A percentile compares a stretch with the other conserved stretches of the same genome.
Evolutionary conservation across 495 filamentous ascomycete species (phyloP).

Genomic region (Aspergillus ellipticus): DNA sequence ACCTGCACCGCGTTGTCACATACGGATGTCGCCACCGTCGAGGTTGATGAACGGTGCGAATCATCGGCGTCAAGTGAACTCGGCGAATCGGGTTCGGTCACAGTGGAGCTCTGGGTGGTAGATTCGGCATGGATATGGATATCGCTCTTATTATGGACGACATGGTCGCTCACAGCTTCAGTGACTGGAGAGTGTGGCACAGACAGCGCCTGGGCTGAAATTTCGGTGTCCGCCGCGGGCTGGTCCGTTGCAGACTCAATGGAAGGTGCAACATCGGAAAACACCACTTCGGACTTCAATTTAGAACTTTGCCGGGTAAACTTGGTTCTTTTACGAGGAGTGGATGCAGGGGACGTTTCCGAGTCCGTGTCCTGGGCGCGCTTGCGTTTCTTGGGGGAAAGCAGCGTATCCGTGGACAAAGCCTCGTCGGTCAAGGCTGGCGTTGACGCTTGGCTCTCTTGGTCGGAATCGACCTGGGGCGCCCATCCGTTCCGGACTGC

Average conservation of each 20-base stretch:
- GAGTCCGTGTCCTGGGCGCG: slow-evolving; percentile 34
- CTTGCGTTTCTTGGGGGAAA: slow-evolving; percentile 41
- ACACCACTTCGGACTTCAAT: slow-evolving; percentile 36
- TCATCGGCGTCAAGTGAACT: slow-evolving; percentile 28
- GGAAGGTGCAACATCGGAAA: slow-evolving; percentile 23
- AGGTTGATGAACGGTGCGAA: slow-evolving; percentile 36
- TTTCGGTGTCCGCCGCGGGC: slow-evolving; percentile 11
- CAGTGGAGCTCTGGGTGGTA: slow-evolving; percentile 3
- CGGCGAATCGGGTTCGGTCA: slow-evolving; percentile 30
- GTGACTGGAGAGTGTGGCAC: slow-evolving; percentile 12
- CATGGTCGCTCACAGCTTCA: slow-evolving; percentile 9
- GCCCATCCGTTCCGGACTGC: slow-evolving; percentile 77
- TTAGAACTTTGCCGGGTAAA: slow-evolving; percentile 40
- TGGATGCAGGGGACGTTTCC: slow-evolving; percentile 28
- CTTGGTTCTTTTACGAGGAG: slow-evolving; percentile 36
- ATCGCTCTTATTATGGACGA: neutral
- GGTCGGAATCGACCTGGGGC: slow-evolving; percentile 34
- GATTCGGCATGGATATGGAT: slow-evolving; percentile 5
- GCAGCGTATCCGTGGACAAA: slow-evolving; percentile 24
- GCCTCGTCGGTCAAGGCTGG: slow-evolving; percentile 31
- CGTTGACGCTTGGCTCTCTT: slow-evolving; percentile 34
- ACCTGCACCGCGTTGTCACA: slow-evolving; percentile 24
- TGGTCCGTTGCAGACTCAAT: slow-evolving; percentile 16
- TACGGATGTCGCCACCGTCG: slow-evolving; percentile 38
- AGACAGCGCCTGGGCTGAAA: neutral